Evolutionary conservation across 495 filamentous ascomycete genomes (phyloP).

Genomic region (Pyrenula massariospora): DNA sequence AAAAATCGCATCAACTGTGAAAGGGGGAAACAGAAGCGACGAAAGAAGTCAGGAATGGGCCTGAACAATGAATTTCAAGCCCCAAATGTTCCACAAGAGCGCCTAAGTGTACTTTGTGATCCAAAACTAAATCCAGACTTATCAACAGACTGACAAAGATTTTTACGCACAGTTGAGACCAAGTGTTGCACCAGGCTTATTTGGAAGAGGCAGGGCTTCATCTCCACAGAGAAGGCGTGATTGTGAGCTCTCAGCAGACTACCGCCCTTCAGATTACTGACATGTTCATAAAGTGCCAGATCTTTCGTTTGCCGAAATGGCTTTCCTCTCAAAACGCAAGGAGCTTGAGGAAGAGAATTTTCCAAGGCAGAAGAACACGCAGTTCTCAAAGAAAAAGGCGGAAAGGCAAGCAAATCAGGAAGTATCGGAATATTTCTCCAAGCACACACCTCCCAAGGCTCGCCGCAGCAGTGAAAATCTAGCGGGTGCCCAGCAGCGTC

Average conservation of each 20-base stretch:
- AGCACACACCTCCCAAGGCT: background rate
- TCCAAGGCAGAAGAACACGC: background rate
- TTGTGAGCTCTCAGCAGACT: slow-evolving; percentile 3
- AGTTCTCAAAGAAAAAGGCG: slow-evolving; percentile 7
- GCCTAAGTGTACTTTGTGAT: slow-evolving; percentile 45
- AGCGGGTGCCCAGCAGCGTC: slow-evolving; percentile 18
- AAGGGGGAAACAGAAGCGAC: slow-evolving; percentile 25
- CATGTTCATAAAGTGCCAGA: slow-evolving; percentile 38
- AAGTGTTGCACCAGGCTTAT: slow-evolving; percentile 44
- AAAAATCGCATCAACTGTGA: slow-evolving; percentile 12
- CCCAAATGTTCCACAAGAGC: slow-evolving; percentile 46
- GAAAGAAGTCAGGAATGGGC: slow-evolving; percentile 29
- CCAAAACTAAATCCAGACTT: background rate
- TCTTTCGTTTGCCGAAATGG: slow-evolving; percentile 56
- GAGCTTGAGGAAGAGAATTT: slow-evolving; percentile 11
- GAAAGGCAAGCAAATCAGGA: slow-evolving; percentile 5
- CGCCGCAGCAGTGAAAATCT: background rate
- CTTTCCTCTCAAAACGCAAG: slow-evolving; percentile 38
- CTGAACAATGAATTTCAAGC: slow-evolving; percentile 54
- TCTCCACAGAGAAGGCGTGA: slow-evolving; percentile 30
- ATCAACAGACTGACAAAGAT: slow-evolving; percentile 1
- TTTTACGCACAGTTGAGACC: slow-evolving; percentile 36
- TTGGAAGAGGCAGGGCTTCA: slow-evolving; percentile 59
- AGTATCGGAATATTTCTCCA: background rate
- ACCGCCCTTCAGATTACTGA: background rate